A percentile compares a stretch with the other conserved stretches of the same genome.
These are phyloP conservation scores for Saccharum hybrid DNA, from an alignment of 202 grass and related monocot genomes.

Conservation along the genomic window DNA sequence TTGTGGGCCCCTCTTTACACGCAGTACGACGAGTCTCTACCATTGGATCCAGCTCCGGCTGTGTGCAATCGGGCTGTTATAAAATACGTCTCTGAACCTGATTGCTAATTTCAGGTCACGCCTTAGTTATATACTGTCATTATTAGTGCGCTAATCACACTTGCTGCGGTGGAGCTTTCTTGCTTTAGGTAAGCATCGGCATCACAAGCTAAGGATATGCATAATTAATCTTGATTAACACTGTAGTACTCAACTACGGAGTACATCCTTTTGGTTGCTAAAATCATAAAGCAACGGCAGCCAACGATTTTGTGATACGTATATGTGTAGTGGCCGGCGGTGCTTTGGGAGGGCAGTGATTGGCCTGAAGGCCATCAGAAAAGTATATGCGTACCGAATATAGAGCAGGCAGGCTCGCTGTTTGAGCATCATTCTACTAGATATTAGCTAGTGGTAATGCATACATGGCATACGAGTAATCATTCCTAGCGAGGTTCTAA, in stretches of 20 bases:
- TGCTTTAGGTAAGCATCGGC: slow-evolving; percentile 35
- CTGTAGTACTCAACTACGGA: background rate
- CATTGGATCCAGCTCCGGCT: background rate
- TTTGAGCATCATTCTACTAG: background rate
- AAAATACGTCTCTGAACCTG: background rate
- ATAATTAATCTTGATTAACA: background rate
- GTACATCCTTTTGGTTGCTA: background rate
- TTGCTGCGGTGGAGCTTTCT: slow-evolving; percentile 17
- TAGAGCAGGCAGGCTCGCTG: background rate
- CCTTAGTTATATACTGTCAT: background rate
- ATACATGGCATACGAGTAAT: background rate
- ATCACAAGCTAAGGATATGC: slow-evolving; percentile 15
- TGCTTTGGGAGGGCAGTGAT: background rate
- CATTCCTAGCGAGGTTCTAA: no score
- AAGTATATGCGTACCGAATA: background rate
- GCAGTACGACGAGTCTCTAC: no score
- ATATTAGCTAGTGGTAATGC: background rate
- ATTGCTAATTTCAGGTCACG: slow-evolving; percentile 36
- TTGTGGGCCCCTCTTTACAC: background rate
- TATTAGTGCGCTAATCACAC: slow-evolving; percentile 14
- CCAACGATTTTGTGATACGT: background rate
- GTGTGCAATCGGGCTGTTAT: background rate
- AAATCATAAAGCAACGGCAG: background rate
- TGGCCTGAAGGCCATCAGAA: background rate
- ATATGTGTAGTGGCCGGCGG: background rate